These are phyloP conservation scores for Argentina anserina DNA, from an alignment of 306 rosid genomes.

Conservation along the genomic window DNA sequence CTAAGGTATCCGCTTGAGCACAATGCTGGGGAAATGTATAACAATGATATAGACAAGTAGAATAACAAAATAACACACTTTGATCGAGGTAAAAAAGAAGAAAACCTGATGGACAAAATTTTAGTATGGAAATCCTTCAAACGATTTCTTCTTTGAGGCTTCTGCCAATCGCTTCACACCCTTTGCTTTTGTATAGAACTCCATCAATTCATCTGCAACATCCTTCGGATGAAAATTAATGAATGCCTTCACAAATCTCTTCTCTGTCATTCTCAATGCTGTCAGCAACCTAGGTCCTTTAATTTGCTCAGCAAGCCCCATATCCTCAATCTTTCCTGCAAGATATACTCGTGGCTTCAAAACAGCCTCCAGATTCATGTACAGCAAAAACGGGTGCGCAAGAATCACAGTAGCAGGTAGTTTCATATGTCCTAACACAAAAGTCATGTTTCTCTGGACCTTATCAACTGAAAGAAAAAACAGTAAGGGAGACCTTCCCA, in stretches of 20 bases:
- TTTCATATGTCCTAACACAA: conserved; percentile 60
- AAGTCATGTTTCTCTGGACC: conserved; percentile 88
- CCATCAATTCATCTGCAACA: conserved; percentile 53
- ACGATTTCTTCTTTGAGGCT: conserved; percentile 40
- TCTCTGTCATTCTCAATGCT: conserved; percentile 69
- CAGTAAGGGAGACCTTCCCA: conserved; percentile 50
- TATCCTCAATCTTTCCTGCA: conserved; percentile 48
- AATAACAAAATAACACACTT: neutral
- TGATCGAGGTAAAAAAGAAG: neutral
- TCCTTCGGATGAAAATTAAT: conserved; percentile 47
- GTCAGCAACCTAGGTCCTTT: conserved; percentile 25
- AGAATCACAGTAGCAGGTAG: conserved; percentile 52
- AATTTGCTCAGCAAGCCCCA: conserved; percentile 38
- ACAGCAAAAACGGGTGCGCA: conserved; percentile 50
- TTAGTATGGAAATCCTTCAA: conserved; percentile 67
- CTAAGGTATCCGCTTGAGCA: neutral
- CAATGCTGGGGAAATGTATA: neutral
- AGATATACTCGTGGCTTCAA: conserved; percentile 67
- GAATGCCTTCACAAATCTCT: conserved; percentile 48
- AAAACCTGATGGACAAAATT: conserved; percentile 7
- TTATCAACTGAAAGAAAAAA: conserved; percentile 69
- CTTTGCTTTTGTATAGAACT: conserved; percentile 51
- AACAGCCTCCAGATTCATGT: conserved; percentile 52
- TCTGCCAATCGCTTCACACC: conserved; percentile 59
- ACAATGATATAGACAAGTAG: neutral